Conservation (phyloP, 2,329 filamentous ascomycete genomes). For the Fusarium tjaetaba region DNA sequence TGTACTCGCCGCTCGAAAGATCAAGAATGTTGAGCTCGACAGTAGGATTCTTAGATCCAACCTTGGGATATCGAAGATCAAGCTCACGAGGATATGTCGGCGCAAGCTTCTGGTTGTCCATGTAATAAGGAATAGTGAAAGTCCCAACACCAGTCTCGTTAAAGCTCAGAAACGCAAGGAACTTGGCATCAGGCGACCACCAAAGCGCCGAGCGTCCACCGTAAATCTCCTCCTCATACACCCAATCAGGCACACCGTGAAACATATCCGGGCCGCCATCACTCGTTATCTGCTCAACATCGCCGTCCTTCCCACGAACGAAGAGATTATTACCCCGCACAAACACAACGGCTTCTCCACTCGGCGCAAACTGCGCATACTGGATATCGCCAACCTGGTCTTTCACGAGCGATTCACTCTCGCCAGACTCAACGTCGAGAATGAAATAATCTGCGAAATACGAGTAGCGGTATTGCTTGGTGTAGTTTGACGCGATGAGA, state of each 20-base stretch:
- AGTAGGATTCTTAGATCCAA: conserved; percentile 73
- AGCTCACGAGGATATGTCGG: conserved; percentile 71
- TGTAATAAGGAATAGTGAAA: conserved; percentile 74
- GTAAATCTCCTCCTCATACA: conserved; percentile 78
- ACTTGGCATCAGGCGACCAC: conserved; percentile 91
- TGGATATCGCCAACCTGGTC: conserved; percentile 73
- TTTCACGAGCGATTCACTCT: conserved; percentile 63
- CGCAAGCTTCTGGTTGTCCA: conserved; percentile 65
- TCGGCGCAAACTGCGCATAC: conserved; percentile 70
- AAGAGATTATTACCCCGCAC: conserved; percentile 74
- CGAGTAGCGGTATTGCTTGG: conserved; percentile 74
- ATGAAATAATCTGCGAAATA: conserved; percentile 75
- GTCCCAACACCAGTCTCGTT: conserved; percentile 79
- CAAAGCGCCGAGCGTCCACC: conserved; percentile 81
- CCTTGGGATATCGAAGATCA: conserved; percentile 74
- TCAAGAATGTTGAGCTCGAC: conserved; percentile 69
- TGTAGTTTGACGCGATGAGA: conserved; percentile 72
- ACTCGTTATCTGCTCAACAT: conserved; percentile 65
- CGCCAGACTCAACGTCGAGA: conserved; percentile 67
- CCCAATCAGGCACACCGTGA: conserved; percentile 78
- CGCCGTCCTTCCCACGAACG: conserved; percentile 57
- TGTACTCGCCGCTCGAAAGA: conserved; percentile 57
- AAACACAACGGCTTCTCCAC: conserved; percentile 69
- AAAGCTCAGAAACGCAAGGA: conserved; percentile 87
- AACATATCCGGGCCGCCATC: conserved; percentile 71